Base-by-base conservation (phyloP, 257 asterid genomes). In the Solanum arcanum region DNA sequence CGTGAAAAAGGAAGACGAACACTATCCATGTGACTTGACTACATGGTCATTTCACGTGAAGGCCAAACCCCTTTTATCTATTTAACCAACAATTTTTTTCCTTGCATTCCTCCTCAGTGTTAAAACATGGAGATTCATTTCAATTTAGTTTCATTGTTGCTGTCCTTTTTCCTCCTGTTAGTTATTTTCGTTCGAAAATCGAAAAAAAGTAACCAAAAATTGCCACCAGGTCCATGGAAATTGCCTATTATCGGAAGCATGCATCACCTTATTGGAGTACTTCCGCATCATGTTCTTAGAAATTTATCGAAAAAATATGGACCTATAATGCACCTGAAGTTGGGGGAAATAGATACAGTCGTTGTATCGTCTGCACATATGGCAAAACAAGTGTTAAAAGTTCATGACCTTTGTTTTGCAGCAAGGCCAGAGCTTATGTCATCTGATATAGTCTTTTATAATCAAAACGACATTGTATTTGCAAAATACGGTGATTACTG, bases 141-240 rank as follows among this genome's bases (percentile, higher is more conserved):
- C 83, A 23, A 23, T 9, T 76, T 0, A 0, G 11, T 76, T 23
- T 3, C 31, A 74, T 1, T 74, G 20, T 76, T 76, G 21, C 20
- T 75, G 7, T 76, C 44, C 23, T 21, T 75, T 2, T 39, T 75
- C 3, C 6, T 23, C 3, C 33, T 75, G 12, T 41, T 56, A 52
- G 9, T 39, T 41, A 23, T 7, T 75, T 3, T 75, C 2, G 52
- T 23, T 12, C 14, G 47, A 41, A 75, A 41, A 75, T 3, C 9
- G 56, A 41, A 21, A 12, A 12, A 3, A 3, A 23, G 0, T 3
- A 76, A 76, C 33, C 11, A 76, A 70, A 12, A 16, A 20, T 69
- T 80, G 12, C 89, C 86, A 23, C 89, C 86, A 44, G 85, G 82
- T 27, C 86, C 86, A 66, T 66, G 86, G 86, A 44, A 33, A 5